Evolutionary conservation across 164 flowering plant genomes (phyloP), one percentile per base, ranked within the genome.

Genomic region (Chimonanthus salicifolius): DNA sequence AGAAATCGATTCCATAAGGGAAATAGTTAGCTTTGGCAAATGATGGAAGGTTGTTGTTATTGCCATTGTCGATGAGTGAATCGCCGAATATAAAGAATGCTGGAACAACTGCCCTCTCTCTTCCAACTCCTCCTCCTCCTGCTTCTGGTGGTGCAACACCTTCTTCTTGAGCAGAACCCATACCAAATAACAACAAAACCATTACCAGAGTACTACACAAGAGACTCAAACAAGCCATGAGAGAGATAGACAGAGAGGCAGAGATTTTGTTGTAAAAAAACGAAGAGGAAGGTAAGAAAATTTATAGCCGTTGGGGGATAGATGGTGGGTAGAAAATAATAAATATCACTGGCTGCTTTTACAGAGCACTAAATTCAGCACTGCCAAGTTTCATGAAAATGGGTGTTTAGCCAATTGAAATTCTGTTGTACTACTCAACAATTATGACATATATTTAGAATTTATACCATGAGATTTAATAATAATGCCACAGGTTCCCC

Each of bases 1-100:
- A 51, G 75, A 92, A 94, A 72, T 94, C 97, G 70, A 94, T 90
- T 10, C 98, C 98, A 69, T 94, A 94, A 72, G 97, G 98, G 68
- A 69, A 89, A 65, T 88, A 94, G 76, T 94, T 90, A 18, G 97
- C 94, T 78, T 88, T 92, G 4, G 98, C 98, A 18, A 94, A 80
- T 4, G 98, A 90, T 72, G 90, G 82, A 9, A 89, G 83, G 65
- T 84, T 64, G 71, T 89, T 91, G 80, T 91, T 91, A 68, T 91
- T 91, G 9, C 96, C 96, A 82, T 87, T 88, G 79, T 89, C 96
- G 21, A 89, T 84, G 7, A 91, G 86, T 7, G 94, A 89, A 74
- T 91, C 94, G 4, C 96, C 96, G 49, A 91, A 89, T 7, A 87
- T 71, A 72, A 88, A 91, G 81, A 91, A 58, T 2, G 97, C 97